phyloP scores from a whole-genome alignment of 2,329 filamentous ascomycete genomes.

The Pyrenochaeta sp. region DNA sequence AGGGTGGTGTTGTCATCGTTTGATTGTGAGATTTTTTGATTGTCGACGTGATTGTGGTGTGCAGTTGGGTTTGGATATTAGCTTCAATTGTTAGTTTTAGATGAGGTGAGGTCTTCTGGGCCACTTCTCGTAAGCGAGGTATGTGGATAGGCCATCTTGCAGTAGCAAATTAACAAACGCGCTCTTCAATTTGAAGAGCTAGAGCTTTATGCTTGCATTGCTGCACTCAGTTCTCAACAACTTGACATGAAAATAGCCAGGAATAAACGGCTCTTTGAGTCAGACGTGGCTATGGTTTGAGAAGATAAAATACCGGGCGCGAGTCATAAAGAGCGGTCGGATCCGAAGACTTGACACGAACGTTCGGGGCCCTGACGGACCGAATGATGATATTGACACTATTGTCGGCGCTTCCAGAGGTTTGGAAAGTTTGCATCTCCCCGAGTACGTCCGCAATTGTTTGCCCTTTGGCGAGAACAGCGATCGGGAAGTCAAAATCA shows the following conservation, averaged over 20 bases:
- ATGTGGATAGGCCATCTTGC: not conserved
- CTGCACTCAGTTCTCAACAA: too few species aligned
- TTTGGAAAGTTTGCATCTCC: slow-evolving; percentile 8
- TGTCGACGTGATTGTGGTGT: slow-evolving; percentile 11
- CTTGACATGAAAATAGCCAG: too few species aligned
- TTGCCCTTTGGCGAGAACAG: slow-evolving; percentile 10
- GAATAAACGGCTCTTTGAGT: not conserved
- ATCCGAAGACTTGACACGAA: slow-evolving; percentile 3
- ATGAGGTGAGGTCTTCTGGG: slow-evolving; percentile 12
- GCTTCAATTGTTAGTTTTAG: slow-evolving; percentile 19
- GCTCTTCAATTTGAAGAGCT: too few species aligned
- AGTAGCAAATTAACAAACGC: not conserved
- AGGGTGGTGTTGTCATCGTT: slow-evolving; percentile 17
- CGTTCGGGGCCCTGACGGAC: slow-evolving; percentile 3
- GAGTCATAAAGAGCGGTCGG: not conserved
- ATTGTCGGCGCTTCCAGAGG: slow-evolving; percentile 4
- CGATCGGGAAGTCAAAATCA: slow-evolving; percentile 2
- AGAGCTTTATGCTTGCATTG: too few species aligned
- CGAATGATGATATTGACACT: slow-evolving; percentile 2
- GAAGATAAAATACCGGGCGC: not conserved
- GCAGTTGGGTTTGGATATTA: slow-evolving; percentile 11
- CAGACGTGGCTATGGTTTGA: not conserved
- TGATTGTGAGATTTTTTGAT: slow-evolving; percentile 5
- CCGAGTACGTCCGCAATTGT: slow-evolving; percentile 16
- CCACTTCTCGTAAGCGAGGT: not conserved